These are phyloP conservation scores for Moringa oleifera DNA, from an alignment of 345 rosid genomes.

Conservation along the genomic window DNA sequence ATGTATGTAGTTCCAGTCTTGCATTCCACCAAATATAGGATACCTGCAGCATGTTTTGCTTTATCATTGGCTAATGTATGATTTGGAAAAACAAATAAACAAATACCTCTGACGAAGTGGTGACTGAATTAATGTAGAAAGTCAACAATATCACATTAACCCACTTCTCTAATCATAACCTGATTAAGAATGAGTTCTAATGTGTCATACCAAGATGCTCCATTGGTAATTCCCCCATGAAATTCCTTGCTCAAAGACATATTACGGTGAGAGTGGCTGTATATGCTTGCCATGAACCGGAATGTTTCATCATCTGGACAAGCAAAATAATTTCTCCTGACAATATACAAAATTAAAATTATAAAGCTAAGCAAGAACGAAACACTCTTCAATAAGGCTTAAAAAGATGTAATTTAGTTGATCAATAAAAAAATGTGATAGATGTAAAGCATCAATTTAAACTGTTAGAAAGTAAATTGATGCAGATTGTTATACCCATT, in stretches of 20 bases:
- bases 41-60: slow-evolving; percentile 53
- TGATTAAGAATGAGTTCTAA: background rate
- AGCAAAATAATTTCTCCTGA: slow-evolving; percentile 72
- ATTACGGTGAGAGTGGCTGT: slow-evolving; percentile 79
- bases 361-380: background rate
- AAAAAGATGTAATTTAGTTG: background rate
- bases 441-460: background rate
- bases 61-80: slow-evolving; percentile 7
- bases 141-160: background rate
- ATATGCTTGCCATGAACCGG: slow-evolving; percentile 67
- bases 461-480: background rate
- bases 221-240: slow-evolving; percentile 87
- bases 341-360: slow-evolving; percentile 15
- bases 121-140: slow-evolving; percentile 1
- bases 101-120: background rate
- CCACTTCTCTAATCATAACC: slow-evolving; percentile 3
- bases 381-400: too few species aligned
- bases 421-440: background rate
- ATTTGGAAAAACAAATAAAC: slow-evolving; percentile 1
- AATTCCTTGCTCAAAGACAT: slow-evolving; percentile 94
- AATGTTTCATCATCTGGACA: slow-evolving; percentile 93
- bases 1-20: slow-evolving; percentile 96
- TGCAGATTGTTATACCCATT: background rate
- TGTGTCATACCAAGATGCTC: slow-evolving; percentile 71
- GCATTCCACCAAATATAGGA: slow-evolving; percentile 98